Evolutionary conservation across 2,329 filamentous ascomycete genomes (phyloP), one percentile per base, ranked within the genome.

Genomic region (Penicillium sp.): DNA sequence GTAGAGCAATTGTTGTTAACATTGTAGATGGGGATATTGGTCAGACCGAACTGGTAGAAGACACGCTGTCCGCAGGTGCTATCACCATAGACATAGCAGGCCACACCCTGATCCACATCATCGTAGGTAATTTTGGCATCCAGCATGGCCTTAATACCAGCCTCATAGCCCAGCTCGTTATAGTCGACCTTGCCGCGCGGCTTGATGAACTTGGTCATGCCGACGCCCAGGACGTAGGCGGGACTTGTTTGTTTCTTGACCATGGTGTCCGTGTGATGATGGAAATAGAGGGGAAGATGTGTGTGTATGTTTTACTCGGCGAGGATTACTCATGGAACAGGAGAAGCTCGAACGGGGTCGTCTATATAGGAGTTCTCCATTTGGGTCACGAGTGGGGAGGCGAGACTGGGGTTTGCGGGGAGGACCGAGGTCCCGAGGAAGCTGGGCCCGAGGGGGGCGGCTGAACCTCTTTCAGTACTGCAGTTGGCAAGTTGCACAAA

Each of bases 121-220:
- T 98, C 94, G 81, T 97, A 98, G 80, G 87, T 96, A 84, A 98
- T 92, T 65, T 96, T 89, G 5, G 77, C 77, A 59, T 87, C 85
- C 19, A 89, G 79, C 83, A 96, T 87, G 52, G 92, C 92, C 79
- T 96, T 96, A 75, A 95, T 83, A 68, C 92, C 92, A 11, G 93
- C 93, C 79, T 97, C 93, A 77, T 93, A 97, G 59, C 93, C 93
- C 26, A 97, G 87, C 75, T 97, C 93, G 7, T 92, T 92, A 81
- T 97, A 97, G 81, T 97, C 93, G 67, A 96, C 91, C 76, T 94
- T 94, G 75, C 92, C 92, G 59, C 93, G 87, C 45, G 93, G 93
- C 83, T 97, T 97, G 86, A 97, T 94, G 85, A 98, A 98, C 80
- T 96, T 96, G 81, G 94, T 98, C 92, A 98, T 95, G 81, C 94